A percentile compares a stretch with the other conserved stretches of the same genome.
These are phyloP conservation scores for Kondoa subrosea DNA, from an alignment of 768 basidiomycete genomes.

Conservation along the genomic window DNA sequence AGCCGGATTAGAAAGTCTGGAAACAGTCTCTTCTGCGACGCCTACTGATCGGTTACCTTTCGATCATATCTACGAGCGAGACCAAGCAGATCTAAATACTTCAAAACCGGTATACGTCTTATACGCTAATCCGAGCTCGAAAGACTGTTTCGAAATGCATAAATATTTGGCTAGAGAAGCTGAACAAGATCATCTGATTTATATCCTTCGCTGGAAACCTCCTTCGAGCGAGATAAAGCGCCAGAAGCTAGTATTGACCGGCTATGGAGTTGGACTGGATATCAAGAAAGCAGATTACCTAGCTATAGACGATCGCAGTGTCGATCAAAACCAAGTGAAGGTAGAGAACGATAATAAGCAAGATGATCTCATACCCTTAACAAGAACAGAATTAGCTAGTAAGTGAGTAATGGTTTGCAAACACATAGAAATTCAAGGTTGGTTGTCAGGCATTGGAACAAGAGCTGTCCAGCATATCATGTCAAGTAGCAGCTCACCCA, in stretches of 20 bases:
- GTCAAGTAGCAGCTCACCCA: conserved; percentile 39
- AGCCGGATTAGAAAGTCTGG: conserved; percentile 29
- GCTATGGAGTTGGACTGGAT: conserved; percentile 81
- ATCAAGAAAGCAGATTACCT: conserved; percentile 96
- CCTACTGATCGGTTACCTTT: conserved; percentile 42
- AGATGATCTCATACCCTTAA: conserved; percentile 14
- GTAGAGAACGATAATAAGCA: background rate
- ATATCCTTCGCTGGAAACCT: conserved; percentile 21
- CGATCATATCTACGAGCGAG: conserved; percentile 47
- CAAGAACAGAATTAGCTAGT: conserved; percentile 10
- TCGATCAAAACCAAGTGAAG: background rate
- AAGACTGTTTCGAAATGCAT: conserved; percentile 57
- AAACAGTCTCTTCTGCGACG: conserved; percentile 32
- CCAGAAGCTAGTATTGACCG: conserved; percentile 40
- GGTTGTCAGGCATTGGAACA: conserved; percentile 46
- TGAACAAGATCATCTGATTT: conserved; percentile 40
- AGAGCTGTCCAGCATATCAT: conserved; percentile 61
- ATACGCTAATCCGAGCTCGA: conserved; percentile 51
- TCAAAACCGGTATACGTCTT: conserved; percentile 47
- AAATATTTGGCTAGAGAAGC: conserved; percentile 44
- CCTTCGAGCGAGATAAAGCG: background rate
- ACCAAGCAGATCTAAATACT: conserved; percentile 28
- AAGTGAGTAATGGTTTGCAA: background rate
- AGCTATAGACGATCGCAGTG: conserved; percentile 66
- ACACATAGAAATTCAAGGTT: background rate